These are phyloP conservation scores for Ilyonectria sp. DNA, from an alignment of 2,329 filamentous ascomycete genomes.

Conservation along the genomic window DNA sequence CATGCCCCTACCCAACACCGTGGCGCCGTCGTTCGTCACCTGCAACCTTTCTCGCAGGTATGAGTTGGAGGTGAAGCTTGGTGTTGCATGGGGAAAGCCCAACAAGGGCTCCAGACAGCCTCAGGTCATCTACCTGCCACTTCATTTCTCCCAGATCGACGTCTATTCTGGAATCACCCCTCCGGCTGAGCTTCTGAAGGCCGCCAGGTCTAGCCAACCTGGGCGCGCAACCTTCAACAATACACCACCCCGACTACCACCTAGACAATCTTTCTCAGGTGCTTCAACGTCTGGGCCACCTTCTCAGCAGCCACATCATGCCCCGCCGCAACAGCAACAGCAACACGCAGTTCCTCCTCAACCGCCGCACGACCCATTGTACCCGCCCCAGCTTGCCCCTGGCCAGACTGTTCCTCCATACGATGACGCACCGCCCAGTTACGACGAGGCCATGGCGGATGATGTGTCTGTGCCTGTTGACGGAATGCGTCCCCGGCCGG, in stretches of 20 bases:
- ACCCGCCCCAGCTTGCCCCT: slow-evolving; percentile 69
- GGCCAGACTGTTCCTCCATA: slow-evolving; percentile 62
- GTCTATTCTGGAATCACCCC: slow-evolving; percentile 92
- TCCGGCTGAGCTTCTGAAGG: slow-evolving; percentile 81
- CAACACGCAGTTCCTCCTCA: slow-evolving; percentile 46
- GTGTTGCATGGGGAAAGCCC: slow-evolving; percentile 80
- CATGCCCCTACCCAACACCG: slow-evolving; percentile 83
- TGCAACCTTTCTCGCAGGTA: slow-evolving; percentile 91
- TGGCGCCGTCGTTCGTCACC: slow-evolving; percentile 88
- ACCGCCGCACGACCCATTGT: slow-evolving; percentile 64
- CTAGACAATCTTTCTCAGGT: slow-evolving; percentile 45
- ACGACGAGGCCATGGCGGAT: slow-evolving; percentile 92
- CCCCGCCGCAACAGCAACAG: slow-evolving; percentile 27
- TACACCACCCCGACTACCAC: slow-evolving; percentile 55
- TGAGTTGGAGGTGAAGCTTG: slow-evolving; percentile 85
- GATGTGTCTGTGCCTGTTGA: slow-evolving; percentile 79
- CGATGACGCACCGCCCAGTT: slow-evolving; percentile 92
- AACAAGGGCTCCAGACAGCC: slow-evolving; percentile 56
- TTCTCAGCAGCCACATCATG: slow-evolving; percentile 42
- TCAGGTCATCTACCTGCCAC: slow-evolving; percentile 84
- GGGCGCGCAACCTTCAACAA: slow-evolving; percentile 55
- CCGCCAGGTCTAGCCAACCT: slow-evolving; percentile 58
- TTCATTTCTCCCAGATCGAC: slow-evolving; percentile 81
- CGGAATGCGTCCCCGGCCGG: slow-evolving; percentile 71
- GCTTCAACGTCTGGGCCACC: slow-evolving; percentile 26